Evolutionary conservation across 2,329 filamentous ascomycete species (phyloP).

Genomic region (Aspergillus sp.): DNA sequence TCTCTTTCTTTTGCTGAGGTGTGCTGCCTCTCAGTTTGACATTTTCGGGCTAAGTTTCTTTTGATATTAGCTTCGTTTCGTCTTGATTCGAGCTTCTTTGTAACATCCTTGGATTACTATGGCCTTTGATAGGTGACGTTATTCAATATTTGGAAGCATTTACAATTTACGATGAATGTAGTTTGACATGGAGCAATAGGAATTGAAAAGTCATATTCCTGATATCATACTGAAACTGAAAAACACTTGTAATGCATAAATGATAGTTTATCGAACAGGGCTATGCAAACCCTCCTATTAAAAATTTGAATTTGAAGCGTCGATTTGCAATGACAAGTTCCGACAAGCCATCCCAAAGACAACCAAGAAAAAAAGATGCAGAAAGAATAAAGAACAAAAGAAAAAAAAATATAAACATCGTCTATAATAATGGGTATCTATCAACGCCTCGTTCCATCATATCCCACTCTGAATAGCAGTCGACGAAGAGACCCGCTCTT

Average conservation of each 20-base stretch:
- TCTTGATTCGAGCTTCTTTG: no score
- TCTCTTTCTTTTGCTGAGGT: neutral
- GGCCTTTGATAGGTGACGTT: no score
- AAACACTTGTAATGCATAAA: no score
- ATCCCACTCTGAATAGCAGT: slow-evolving; percentile 27
- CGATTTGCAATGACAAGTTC: slow-evolving; percentile 3
- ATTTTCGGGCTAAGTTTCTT: no score
- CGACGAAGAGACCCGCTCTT: slow-evolving; percentile 19
- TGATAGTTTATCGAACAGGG: no score
- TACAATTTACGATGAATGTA: no score
- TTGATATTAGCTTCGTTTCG: no score
- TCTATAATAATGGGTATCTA: slow-evolving; percentile 37
- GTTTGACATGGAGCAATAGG: no score
- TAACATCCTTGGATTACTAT: no score
- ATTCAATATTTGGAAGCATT: no score
- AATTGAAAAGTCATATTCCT: no score
- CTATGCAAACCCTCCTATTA: neutral
- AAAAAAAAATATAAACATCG: slow-evolving; percentile 19
- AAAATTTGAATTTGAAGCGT: neutral
- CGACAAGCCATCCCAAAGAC: slow-evolving; percentile 8
- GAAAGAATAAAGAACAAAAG: slow-evolving; percentile 10
- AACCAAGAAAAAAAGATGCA: slow-evolving; percentile 10
- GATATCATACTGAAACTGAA: no score
- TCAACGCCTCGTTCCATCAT: slow-evolving; percentile 38
- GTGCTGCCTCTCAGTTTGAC: neutral